These are phyloP conservation scores for Entomortierella lignicola DNA, from an alignment of 192 early-diverging fungal species.

Conservation along the genomic window DNA sequence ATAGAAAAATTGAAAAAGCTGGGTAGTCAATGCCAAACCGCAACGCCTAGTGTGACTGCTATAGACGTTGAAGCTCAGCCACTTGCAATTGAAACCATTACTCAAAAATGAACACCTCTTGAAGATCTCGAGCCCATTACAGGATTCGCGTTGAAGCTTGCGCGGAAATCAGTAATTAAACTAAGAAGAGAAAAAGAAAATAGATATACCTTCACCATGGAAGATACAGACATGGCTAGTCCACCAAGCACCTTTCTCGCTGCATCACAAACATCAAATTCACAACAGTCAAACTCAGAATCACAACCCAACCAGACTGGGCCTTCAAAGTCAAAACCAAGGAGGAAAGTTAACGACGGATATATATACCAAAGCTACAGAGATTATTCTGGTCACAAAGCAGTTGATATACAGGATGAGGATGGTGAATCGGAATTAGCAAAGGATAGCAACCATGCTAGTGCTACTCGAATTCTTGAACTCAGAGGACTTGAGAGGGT, in stretches of 20 bases:
- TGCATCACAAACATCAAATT: not conserved
- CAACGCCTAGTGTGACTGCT: too few species aligned
- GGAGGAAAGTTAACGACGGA: constrained; percentile 20
- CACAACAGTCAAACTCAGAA: not conserved
- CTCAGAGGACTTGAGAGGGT: constrained; percentile 45
- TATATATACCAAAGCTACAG: constrained; percentile 49
- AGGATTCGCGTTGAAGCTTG: too few species aligned
- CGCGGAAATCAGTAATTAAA: too few species aligned
- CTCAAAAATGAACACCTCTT: too few species aligned
- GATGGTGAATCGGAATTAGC: not conserved
- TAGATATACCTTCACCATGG: constrained; percentile 7
- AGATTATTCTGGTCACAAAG: not conserved
- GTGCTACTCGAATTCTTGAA: constrained; percentile 43
- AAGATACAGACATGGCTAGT: constrained; percentile 46
- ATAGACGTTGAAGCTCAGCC: too few species aligned
- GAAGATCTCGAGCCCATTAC: too few species aligned
- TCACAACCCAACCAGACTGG: not conserved
- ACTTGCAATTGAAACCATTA: too few species aligned
- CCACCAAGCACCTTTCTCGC: constrained; percentile 24
- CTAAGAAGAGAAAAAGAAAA: too few species aligned
- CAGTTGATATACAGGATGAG: not conserved
- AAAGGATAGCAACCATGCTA: constrained; percentile 13
- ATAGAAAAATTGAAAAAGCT: too few species aligned
- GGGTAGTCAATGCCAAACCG: too few species aligned
- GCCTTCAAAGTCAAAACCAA: constrained; percentile 12